Base-by-base conservation (phyloP, 306 rosid species). In the Carpinus viminea region DNA sequence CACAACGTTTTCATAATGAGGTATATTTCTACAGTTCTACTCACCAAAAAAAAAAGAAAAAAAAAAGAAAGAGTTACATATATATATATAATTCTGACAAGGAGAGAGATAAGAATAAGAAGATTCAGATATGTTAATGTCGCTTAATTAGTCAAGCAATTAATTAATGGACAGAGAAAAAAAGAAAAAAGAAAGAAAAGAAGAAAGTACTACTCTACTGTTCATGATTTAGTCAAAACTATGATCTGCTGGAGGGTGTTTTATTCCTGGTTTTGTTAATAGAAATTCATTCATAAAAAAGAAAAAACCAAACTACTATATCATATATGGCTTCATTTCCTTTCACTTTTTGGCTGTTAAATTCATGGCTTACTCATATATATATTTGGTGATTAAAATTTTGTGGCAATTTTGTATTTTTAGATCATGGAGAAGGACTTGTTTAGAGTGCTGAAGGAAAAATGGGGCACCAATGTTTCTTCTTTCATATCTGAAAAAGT, bases 341-440 rank as follows among this genome's bases (percentile, higher is more conserved):
- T 52, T 60, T 72, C 54, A 18, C 73, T 16, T 38, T 76, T 53
- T 76, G 48, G 26, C 28, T 7, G 51, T 20, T 48, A 20, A 8
- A 69, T 51, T 47, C 12, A 66, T 66, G 47, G 51, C 48, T 31
- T 16, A 38, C 47, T 66, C 45, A 41, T 41, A 36, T 36, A 5
- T 41, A 5, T 38, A 41, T 41, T 41, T 41, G 8, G 7, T 41
- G 45, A 6, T 38, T 38, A 38, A 2, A 38, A 38, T 41, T 38
- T 43, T 18, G 26, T 79, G 5, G 46, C 34, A 74, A 1, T 34
- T 72, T 81, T 81, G 36, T 59, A 26, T 24, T 20, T 72, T 20
- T 12, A 93, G 97, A 85, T 91, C 24, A 38, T 93, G 47, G 92
- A 74, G 6, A 94, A 88, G 76, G 97, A 94, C 57, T 64, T 94